These are phyloP conservation scores for Butyriboletus loyo DNA, from an alignment of 768 basidiomycete genomes.

Conservation along the genomic window DNA sequence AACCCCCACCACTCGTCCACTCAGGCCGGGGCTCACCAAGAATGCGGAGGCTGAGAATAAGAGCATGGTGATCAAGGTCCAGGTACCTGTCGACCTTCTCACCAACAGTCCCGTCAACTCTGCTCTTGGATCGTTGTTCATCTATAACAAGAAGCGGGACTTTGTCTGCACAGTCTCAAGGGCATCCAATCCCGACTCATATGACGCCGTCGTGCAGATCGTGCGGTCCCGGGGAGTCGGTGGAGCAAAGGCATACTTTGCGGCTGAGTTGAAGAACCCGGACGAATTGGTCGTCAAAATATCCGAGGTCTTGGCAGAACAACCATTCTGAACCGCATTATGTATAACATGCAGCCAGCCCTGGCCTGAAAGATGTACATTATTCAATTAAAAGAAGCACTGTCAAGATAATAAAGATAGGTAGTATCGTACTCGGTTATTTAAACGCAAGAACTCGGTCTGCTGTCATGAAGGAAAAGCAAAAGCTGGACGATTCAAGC, in stretches of 20 bases:
- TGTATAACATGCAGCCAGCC: not conserved
- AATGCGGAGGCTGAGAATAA: constrained; percentile 32
- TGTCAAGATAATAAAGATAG: not conserved
- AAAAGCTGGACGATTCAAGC: not conserved
- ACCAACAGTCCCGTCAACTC: constrained; percentile 1
- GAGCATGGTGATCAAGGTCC: constrained; percentile 52
- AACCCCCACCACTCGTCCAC: constrained; percentile 14
- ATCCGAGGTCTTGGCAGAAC: constrained; percentile 52
- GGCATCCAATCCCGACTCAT: constrained; percentile 34
- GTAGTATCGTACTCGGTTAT: not conserved
- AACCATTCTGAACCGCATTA: constrained; percentile 42
- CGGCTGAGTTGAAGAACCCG: constrained; percentile 46
- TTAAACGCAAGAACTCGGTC: not conserved
- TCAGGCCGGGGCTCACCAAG: constrained; percentile 21
- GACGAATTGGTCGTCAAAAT: constrained; percentile 50
- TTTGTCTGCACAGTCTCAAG: constrained; percentile 45
- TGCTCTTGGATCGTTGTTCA: constrained; percentile 31
- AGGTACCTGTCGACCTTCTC: constrained; percentile 36
- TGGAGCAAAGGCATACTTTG: constrained; percentile 52
- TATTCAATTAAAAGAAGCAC: not conserved
- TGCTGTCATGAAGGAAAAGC: not conserved
- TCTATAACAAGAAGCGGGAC: constrained; percentile 55
- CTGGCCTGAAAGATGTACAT: not conserved
- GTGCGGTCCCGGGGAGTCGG: constrained; percentile 42
- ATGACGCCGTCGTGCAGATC: constrained; percentile 39